phyloP scores from a whole-genome alignment of 805 yeast species.

The Torulaspora franciscae region DNA sequence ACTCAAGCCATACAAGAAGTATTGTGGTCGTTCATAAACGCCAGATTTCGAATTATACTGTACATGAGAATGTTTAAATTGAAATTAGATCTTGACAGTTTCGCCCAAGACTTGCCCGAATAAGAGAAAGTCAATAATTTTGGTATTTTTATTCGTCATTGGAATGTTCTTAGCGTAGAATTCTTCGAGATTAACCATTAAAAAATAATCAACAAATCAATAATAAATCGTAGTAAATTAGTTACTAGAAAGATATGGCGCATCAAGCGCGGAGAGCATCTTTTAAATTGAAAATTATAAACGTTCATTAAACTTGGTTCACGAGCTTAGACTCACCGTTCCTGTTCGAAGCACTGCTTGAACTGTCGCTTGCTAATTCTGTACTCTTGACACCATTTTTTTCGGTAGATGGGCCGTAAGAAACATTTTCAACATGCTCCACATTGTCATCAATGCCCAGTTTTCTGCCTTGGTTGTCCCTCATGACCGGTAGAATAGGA shows the following conservation, averaged over 20 bases:
- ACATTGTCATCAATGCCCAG: constrained; percentile 10
- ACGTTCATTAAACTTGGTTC: not conserved
- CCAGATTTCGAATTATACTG: not conserved
- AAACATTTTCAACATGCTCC: constrained; percentile 16
- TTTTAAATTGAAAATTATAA: not conserved
- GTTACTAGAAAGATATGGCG: not conserved
- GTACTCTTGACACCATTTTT: not conserved
- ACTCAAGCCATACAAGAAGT: not conserved
- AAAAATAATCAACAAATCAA: not conserved
- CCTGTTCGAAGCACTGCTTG: not conserved
- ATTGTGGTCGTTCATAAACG: too few species aligned
- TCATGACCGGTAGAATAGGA: constrained; percentile 25
- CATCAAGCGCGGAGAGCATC: not conserved
- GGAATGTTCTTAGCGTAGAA: not conserved
- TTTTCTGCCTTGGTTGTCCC: constrained; percentile 16
- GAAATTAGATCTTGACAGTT: too few species aligned
- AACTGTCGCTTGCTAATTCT: not conserved
- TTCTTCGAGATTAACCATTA: not conserved
- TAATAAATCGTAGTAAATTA: not conserved
- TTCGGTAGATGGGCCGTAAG: not conserved
- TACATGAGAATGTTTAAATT: not conserved
- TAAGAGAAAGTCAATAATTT: not conserved
- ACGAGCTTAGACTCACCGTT: not conserved
- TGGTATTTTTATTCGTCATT: not conserved
- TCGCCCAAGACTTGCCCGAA: not conserved